phyloP scores from a whole-genome alignment of 2,329 filamentous ascomycete genomes.

The Ophioceras dolichostomum region DNA sequence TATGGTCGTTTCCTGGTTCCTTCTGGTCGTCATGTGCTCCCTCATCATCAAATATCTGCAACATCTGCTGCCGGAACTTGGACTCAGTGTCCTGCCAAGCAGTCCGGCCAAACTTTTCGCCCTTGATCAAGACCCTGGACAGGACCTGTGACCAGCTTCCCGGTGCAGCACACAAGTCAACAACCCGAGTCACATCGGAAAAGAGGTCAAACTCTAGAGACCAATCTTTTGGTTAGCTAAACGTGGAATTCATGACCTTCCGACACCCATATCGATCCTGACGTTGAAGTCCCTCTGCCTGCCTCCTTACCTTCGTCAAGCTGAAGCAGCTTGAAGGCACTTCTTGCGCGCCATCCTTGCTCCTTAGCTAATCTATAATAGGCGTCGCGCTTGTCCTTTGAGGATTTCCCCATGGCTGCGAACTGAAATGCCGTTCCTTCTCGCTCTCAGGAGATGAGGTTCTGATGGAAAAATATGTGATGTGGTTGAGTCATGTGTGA shows the following conservation, averaged over 20 bases:
- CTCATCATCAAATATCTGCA: slow-evolving; percentile 31
- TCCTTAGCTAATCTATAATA: slow-evolving; percentile 98
- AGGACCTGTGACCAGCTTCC: slow-evolving; percentile 97
- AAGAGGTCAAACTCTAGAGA: slow-evolving; percentile 93
- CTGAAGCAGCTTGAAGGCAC: slow-evolving; percentile 93
- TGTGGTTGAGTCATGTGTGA: too few species aligned
- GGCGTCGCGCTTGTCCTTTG: slow-evolving; percentile 95
- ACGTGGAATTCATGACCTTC: neutral
- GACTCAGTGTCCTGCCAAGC: slow-evolving; percentile 81
- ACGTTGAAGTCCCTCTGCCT: neutral
- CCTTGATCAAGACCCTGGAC: slow-evolving; percentile 84
- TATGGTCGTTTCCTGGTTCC: too few species aligned
- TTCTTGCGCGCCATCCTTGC: slow-evolving; percentile 93
- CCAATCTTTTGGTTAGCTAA: neutral
- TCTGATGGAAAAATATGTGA: too few species aligned
- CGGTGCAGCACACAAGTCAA: slow-evolving; percentile 90
- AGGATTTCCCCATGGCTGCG: slow-evolving; percentile 70
- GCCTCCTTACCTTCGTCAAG: slow-evolving; percentile 58
- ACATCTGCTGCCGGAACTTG: slow-evolving; percentile 47
- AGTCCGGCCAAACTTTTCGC: slow-evolving; percentile 74
- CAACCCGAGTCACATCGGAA: slow-evolving; percentile 77
- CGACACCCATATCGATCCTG: neutral
- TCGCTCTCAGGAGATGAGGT: too few species aligned
- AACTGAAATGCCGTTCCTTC: too few species aligned
- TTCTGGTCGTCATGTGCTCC: slow-evolving; percentile 13